Evolutionary conservation across 192 early-diverging fungal genomes (phyloP), one percentile per base, ranked within the genome.

Genomic region (Rhizophagus sp.): DNA sequence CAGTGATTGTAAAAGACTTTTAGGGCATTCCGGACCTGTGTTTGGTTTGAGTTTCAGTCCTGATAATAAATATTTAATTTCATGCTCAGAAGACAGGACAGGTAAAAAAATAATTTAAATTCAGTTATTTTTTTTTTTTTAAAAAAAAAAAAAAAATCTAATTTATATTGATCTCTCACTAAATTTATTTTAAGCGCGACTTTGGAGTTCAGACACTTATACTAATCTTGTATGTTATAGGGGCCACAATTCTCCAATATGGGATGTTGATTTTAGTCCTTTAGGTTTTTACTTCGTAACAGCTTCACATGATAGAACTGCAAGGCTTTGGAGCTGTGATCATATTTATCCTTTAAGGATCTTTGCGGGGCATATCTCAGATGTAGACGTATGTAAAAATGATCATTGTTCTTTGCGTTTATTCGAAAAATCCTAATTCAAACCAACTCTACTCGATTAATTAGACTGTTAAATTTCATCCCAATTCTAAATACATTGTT

Each of bases 221-320:
- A 93, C 92, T 57, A 98, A 99, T 76, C 75, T 99, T n/a, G 98
- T 95, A 13, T 90, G 89, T 66, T 99, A 98, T 89, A 95, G 93
- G 81, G 98, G 98, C 36, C 98, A 99, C 83, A 98, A 96, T 84
- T 94, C 94, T 76, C 97, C 98, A 5, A 87, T 99, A 7, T 99
- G 97, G 96, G 97, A 99, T 86, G 94, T 97, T 3, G 89, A 93
- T 65, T 96, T 98, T 85, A 92, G 94, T 22, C 94, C 94, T 1
- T 90, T 92, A 73, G 96, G 97, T 19, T 92, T 94, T 75, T 99
- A 99, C 85, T 99, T 99, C 90, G 98, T 95, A 4, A 99, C 96
- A 4, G 95, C 95, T 1, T 95, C 94, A 25, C 96, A 97, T 81
- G 98, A 99, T 85, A 88, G 94, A 78, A 99, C 97, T 0, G 95